Conservation (phyloP, 768 basidiomycete genomes). For the Tricholoma sp. region DNA sequence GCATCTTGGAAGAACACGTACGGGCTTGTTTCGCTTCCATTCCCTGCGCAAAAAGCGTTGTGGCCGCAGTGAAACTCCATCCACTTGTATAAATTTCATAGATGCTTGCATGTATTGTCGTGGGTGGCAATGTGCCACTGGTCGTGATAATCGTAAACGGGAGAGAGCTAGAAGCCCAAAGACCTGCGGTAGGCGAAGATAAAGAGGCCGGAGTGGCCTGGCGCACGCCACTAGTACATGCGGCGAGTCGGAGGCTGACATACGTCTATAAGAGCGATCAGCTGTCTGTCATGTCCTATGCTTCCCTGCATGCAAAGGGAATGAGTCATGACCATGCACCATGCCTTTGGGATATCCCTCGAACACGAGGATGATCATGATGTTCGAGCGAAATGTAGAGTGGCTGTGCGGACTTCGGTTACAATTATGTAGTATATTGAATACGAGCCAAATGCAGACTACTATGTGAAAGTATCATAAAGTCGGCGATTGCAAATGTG, state of each 20-base stretch:
- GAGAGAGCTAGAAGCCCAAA: neutral
- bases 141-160: neutral
- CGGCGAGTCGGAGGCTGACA: slow-evolving; percentile 1
- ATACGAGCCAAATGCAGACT: too few relatives aligned
- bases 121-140: neutral
- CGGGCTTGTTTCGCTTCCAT: slow-evolving; percentile 39
- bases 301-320: neutral
- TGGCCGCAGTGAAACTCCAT: slow-evolving; percentile 4
- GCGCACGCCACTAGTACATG: slow-evolving; percentile 3
- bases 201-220: slow-evolving; percentile 1
- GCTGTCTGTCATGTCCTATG: neutral
- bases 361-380: neutral
- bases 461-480: too few relatives aligned
- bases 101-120: neutral
- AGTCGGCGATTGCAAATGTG: too few relatives aligned
- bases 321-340: too few relatives aligned
- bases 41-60: slow-evolving; percentile 33
- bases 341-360: neutral
- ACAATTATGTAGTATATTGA: too few relatives aligned
- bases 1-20: slow-evolving; percentile 11
- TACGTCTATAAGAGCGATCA: neutral
- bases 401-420: neutral
- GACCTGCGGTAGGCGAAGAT: neutral
- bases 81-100: neutral
- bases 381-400: neutral